These are phyloP conservation scores for Myxozyma nipponensis DNA, from an alignment of 805 yeast genomes.

Conservation along the genomic window DNA sequence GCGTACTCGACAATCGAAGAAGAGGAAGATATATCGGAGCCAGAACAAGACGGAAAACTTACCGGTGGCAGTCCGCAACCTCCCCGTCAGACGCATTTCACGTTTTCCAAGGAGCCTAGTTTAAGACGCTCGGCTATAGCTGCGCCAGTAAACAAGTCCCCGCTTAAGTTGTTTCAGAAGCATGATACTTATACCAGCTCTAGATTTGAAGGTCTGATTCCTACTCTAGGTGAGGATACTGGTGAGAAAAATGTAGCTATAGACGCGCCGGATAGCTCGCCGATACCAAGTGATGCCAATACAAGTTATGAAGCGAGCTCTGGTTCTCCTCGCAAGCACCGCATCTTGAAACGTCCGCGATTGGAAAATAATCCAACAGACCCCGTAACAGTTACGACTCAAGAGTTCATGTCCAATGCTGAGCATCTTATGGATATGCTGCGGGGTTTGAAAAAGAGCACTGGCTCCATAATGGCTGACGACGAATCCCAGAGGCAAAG, in stretches of 20 bases:
- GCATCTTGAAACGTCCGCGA: conserved; percentile 17
- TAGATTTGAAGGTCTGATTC: conserved; percentile 30
- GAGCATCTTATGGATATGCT: conserved; percentile 31
- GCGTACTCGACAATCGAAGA: conserved; percentile 1
- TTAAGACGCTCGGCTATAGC: neutral
- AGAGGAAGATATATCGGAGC: neutral
- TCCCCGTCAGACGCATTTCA: conserved; percentile 20
- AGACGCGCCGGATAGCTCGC: neutral
- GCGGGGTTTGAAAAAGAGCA: conserved; percentile 13
- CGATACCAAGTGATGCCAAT: neutral
- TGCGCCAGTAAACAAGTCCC: conserved; percentile 5
- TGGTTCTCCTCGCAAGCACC: conserved; percentile 21
- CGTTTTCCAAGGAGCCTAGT: conserved; percentile 7
- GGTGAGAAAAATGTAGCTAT: conserved; percentile 2
- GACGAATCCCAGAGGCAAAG: conserved; percentile 21
- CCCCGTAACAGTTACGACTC: conserved; percentile 15
- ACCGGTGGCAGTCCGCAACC: conserved; percentile 21
- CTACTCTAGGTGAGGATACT: neutral
- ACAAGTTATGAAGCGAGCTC: neutral
- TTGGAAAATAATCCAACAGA: conserved; percentile 1
- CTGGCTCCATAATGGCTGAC: conserved; percentile 16
- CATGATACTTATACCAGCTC: conserved; percentile 33
- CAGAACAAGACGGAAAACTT: neutral
- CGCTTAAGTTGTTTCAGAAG: conserved; percentile 31
- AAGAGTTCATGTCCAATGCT: conserved; percentile 33